A percentile compares a stretch with the other conserved stretches of the same genome.
Conservation (phyloP, 306 rosid genomes). For the Inga leiocalycina region DNA sequence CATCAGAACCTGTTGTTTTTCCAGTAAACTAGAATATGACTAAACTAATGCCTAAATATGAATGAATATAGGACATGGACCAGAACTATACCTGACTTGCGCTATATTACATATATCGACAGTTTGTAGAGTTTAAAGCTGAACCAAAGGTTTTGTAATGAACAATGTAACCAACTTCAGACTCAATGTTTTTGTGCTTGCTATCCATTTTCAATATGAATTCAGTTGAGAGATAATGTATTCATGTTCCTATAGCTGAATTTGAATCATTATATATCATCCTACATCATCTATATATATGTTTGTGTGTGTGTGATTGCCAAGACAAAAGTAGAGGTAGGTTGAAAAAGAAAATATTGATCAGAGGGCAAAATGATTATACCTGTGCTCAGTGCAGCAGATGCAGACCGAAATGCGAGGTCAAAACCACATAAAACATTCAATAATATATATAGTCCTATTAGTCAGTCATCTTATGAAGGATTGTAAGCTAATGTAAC, state of each 20-base stretch:
- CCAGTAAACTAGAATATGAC: too few relatives aligned
- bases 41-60: too few relatives aligned
- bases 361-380: slow-evolving; percentile 3
- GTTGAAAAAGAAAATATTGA: neutral
- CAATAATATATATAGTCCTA: too few relatives aligned
- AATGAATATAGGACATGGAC: too few relatives aligned
- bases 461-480: too few relatives aligned
- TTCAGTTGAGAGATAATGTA: neutral
- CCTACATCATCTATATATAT: neutral
- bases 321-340: neutral
- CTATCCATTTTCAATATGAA: slow-evolving; percentile 20
- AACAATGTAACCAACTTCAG: too few relatives aligned
- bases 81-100: slow-evolving; percentile 44
- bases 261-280: neutral
- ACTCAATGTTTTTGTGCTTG: neutral
- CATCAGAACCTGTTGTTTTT: neutral
- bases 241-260: neutral
- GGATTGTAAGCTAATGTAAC: too few relatives aligned
- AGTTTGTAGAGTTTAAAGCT: neutral
- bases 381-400: slow-evolving; percentile 49
- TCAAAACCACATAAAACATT: too few relatives aligned
- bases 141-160: neutral
- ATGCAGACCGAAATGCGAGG: too few relatives aligned
- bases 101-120: neutral
- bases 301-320: too few relatives aligned